Base-by-base conservation (phyloP, 768 basidiomycete genomes). In the Phylloporus sp. region DNA sequence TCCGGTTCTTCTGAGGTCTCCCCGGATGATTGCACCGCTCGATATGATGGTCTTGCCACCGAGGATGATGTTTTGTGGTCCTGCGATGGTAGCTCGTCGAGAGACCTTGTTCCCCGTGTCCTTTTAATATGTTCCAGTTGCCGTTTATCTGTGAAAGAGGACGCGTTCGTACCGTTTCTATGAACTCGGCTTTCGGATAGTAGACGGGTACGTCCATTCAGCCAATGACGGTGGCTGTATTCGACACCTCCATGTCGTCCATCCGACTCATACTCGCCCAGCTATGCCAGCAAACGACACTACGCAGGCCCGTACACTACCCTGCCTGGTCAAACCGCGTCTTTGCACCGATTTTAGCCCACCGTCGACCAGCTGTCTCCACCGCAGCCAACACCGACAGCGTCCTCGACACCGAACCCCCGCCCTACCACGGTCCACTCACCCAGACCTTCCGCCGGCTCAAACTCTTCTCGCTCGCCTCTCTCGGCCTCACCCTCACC, bases 61-160 rank as follows among this genome's bases (percentile, higher is more conserved):
- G 13, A 99, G 84, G 55, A 97, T 92, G 67, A 98, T 99, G 68
- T 97, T 97, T 69, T 94, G 88, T 11, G 93, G 89, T 2, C 95
- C 95, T 50, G 87, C 84, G 62, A 97, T 97, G 24, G 85, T 87
- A 16, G 93, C 92, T 55, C 89, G 83, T 51, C 92, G 82, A 35
- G 91, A 95, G 39, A 97, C 95, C 70, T 95, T 95, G 76, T 98
- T 95, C 40, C 91, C 92, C 55, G 92, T 95, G 66, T 95, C 93
- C 91, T 94, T 68, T 54, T 28, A 39, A 40, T 26, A 20, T 36
- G 52, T 42, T 62, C 49, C 44, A 45, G 45, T 27, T 24, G 34
- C 32, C 23, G 20, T 49, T 15, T 46, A 43, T 8, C 29, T 20
- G 12, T 4, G 23, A 29, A 22, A 45, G 13, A 47, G 44, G 32